Percentiles rank a stretch among this genome's conserved stretches.
phyloP scores from a whole-genome alignment of 2,329 filamentous ascomycete species.

The Penicillium sumatraense region DNA sequence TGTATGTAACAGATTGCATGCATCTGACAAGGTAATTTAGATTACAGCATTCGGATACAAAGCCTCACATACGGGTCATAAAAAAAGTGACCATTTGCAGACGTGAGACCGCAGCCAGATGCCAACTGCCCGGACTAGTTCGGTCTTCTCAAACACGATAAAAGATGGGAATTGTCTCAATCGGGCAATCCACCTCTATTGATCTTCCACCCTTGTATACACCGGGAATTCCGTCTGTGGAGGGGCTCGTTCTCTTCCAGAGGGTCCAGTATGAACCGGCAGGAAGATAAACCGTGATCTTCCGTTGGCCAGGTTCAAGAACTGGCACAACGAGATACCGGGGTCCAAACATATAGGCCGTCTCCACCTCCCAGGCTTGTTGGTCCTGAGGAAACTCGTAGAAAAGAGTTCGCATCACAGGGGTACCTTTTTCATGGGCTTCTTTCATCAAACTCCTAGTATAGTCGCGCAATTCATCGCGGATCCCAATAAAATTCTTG shows the following conservation, averaged over 20 bases:
- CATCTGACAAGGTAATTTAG: conserved; percentile 4
- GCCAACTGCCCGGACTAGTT: background rate
- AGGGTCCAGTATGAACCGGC: conserved; percentile 50
- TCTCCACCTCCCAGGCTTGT: conserved; percentile 60
- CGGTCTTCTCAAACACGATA: conserved; percentile 18
- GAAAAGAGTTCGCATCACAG: conserved; percentile 67
- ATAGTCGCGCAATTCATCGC: conserved; percentile 64
- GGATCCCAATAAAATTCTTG: conserved; percentile 61
- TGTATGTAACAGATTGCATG: conserved; percentile 12
- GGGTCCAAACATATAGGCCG: conserved; percentile 67
- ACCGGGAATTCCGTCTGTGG: conserved; percentile 2
- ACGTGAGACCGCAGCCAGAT: background rate
- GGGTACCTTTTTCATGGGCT: conserved; percentile 63
- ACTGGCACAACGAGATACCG: conserved; percentile 65
- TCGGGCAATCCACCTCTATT: conserved; percentile 49
- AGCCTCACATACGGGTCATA: background rate
- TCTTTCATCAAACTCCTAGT: conserved; percentile 62
- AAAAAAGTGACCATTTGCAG: background rate
- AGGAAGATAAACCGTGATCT: conserved; percentile 59
- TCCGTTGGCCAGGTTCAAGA: conserved; percentile 52
- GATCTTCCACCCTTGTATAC: conserved; percentile 44
- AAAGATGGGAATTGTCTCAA: conserved; percentile 56
- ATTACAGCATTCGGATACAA: conserved; percentile 1
- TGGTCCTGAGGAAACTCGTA: conserved; percentile 65
- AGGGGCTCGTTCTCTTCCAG: conserved; percentile 37